phyloP scores from a whole-genome alignment of 345 rosid genomes.

The Lepidium didymum region DNA sequence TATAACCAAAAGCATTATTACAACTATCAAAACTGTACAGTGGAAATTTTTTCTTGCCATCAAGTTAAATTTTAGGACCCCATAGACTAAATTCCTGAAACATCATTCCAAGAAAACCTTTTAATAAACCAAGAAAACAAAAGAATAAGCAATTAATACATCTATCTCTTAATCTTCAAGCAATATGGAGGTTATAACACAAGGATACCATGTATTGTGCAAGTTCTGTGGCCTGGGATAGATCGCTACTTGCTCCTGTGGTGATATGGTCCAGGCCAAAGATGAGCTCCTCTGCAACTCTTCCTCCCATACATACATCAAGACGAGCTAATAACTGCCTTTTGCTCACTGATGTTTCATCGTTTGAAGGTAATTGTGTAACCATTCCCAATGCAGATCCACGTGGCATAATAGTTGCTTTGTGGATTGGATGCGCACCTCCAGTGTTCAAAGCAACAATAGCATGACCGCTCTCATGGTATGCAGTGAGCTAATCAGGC shows the following conservation, averaged over 20 bases:
- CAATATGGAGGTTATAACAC: background rate
- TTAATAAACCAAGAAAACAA: background rate
- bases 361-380: constrained; percentile 91
- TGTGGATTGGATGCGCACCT: constrained; percentile 96
- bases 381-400: constrained; percentile 99
- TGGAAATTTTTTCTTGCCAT: background rate
- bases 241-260: constrained; percentile 97
- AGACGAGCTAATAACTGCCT: constrained; percentile 92
- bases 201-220: constrained; percentile 83
- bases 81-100: background rate
- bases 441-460: constrained; percentile 84
- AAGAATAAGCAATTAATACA: background rate
- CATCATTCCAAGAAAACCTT: background rate
- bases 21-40: background rate
- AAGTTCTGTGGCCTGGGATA: constrained; percentile 84
- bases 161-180: background rate
- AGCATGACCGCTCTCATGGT: constrained; percentile 99
- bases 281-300: constrained; percentile 98
- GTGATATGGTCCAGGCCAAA: constrained; percentile 87
- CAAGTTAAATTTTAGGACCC: background rate
- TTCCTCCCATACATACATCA: constrained; percentile 99
- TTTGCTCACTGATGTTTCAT: constrained; percentile 94
- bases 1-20: constrained; percentile 4
- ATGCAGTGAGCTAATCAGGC: constrained; percentile 76
- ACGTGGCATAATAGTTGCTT: constrained; percentile 97